These are phyloP conservation scores for Cnidoscolus chayamansa DNA, from an alignment of 441 rosid genomes.

Conservation along the genomic window DNA sequence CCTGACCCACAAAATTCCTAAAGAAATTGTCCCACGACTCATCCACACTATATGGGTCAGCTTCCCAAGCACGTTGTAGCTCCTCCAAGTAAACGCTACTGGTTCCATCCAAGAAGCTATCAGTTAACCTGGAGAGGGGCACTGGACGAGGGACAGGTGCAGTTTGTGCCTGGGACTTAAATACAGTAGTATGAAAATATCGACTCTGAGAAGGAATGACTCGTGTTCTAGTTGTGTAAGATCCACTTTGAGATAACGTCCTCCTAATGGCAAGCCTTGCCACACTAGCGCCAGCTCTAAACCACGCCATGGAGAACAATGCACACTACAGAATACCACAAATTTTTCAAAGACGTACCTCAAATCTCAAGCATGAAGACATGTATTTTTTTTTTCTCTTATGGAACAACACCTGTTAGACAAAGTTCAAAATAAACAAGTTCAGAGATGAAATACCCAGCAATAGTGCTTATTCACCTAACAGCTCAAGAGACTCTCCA, in stretches of 20 bases:
- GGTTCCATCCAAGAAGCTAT: slow-evolving; percentile 88
- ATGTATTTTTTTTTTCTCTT: neutral
- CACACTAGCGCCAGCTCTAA: slow-evolving; percentile 62
- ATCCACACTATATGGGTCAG: slow-evolving; percentile 87
- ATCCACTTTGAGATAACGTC: slow-evolving; percentile 56
- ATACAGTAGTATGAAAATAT: slow-evolving; percentile 54
- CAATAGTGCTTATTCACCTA: neutral
- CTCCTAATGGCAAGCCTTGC: slow-evolving; percentile 71
- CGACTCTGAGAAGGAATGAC: slow-evolving; percentile 45
- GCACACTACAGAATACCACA: slow-evolving; percentile 6
- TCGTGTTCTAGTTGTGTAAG: slow-evolving; percentile 52
- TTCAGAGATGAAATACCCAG: neutral
- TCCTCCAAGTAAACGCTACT: slow-evolving; percentile 95
- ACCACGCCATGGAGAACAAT: slow-evolving; percentile 62
- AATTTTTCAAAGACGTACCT: slow-evolving; percentile 12
- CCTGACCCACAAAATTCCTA: slow-evolving; percentile 90
- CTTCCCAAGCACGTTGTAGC: slow-evolving; percentile 94
- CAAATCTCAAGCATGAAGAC: neutral
- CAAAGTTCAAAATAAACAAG: neutral
- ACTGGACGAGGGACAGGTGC: slow-evolving; percentile 82
- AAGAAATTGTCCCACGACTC: slow-evolving; percentile 99
- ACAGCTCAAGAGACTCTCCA: neutral
- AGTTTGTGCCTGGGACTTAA: slow-evolving; percentile 55
- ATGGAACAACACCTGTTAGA: neutral
- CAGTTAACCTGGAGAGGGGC: slow-evolving; percentile 85